These are phyloP conservation scores for Ilyonectria robusta DNA, from an alignment of 2,329 filamentous ascomycete species.

Conservation along the genomic window DNA sequence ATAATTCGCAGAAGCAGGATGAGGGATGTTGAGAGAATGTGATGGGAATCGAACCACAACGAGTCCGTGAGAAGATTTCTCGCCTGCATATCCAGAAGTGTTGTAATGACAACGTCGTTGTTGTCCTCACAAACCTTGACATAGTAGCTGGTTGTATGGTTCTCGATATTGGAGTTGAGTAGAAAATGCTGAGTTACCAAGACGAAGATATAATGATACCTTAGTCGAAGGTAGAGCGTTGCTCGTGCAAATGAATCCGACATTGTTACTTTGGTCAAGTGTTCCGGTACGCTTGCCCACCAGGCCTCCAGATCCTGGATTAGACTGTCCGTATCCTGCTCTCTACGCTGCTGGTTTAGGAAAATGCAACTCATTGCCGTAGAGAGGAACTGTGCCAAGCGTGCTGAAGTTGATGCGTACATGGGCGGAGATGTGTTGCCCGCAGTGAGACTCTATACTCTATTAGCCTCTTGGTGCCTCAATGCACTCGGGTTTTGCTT, in stretches of 20 bases:
- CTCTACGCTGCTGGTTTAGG: not conserved
- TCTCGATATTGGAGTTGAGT: not conserved
- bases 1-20: not conserved
- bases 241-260: not conserved
- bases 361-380: conserved; percentile 1
- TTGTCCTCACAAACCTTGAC: not conserved
- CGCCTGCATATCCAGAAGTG: not conserved
- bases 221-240: conserved; percentile 1
- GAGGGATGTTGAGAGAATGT: conserved; percentile 4
- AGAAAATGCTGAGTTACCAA: not conserved
- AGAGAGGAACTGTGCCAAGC: not conserved
- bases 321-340: not conserved
- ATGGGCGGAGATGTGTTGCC: not conserved
- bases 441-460: not conserved
- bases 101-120: not conserved
- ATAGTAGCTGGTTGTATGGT: not conserved
- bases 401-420: not conserved
- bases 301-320: not conserved
- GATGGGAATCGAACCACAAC: conserved; percentile 4
- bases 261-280: not conserved
- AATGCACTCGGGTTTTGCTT: not conserved
- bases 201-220: not conserved
- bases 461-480: not conserved
- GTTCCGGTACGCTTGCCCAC: conserved; percentile 2
- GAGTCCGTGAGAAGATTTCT: not conserved